phyloP scores from a whole-genome alignment of 179 eudicot species.

The Corrigiola litoralis region DNA sequence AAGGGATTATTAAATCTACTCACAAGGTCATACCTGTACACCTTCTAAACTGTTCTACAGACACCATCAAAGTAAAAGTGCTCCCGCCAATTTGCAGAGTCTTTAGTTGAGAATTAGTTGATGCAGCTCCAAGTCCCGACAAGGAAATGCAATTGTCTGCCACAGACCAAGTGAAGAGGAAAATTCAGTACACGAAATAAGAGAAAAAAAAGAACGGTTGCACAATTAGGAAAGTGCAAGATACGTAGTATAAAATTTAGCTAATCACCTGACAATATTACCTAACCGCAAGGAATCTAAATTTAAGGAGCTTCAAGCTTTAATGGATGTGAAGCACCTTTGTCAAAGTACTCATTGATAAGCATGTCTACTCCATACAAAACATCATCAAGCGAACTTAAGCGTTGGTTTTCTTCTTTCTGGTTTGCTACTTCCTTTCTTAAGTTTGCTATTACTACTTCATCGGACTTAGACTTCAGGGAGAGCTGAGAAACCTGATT shows the following conservation, averaged over 20 bases:
- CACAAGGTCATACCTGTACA: conserved; percentile 18
- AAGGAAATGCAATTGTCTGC: neutral
- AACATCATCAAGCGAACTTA: conserved; percentile 5
- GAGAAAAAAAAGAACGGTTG: neutral
- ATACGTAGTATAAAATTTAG: neutral
- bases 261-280: neutral
- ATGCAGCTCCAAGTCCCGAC: neutral
- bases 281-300: neutral
- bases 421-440: conserved; percentile 37
- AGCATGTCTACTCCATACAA: conserved; percentile 17
- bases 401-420: conserved; percentile 30
- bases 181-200: too few species aligned
- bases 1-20: too few species aligned
- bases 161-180: neutral
- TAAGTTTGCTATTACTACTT: conserved; percentile 20
- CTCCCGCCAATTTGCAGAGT: neutral
- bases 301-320: neutral
- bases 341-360: neutral
- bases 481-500: conserved; percentile 17
- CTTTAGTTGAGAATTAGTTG: conserved; percentile 4
- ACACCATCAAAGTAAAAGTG: neutral
- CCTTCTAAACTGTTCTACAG: neutral
- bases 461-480: neutral
- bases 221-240: neutral
- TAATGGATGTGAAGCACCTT: neutral